phyloP scores from a whole-genome alignment of 495 filamentous ascomycete genomes.

The Talaromyces ruber region DNA sequence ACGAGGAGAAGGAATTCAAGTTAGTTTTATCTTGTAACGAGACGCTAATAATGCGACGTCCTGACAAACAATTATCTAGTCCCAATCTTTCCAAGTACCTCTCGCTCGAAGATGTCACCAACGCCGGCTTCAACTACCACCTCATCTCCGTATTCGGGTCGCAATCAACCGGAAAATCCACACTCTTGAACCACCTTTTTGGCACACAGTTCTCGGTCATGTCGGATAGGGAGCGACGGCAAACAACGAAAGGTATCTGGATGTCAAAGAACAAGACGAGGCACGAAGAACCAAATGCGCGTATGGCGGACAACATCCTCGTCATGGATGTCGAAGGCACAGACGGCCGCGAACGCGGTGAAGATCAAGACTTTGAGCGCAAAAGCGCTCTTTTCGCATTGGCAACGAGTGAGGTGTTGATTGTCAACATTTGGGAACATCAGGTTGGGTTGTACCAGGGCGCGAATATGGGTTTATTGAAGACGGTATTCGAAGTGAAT shows the following conservation, averaged over 20 bases:
- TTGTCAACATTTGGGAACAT: slow-evolving; percentile 99
- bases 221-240: slow-evolving; percentile 80
- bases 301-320: slow-evolving; percentile 94
- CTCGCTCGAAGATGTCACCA: slow-evolving; percentile 63
- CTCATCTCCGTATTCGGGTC: slow-evolving; percentile 98
- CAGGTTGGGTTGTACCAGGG: slow-evolving; percentile 97
- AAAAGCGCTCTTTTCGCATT: slow-evolving; percentile 96
- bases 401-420: slow-evolving; percentile 94
- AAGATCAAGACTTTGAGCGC: slow-evolving; percentile 97
- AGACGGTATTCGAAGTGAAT: slow-evolving; percentile 98
- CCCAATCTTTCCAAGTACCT: slow-evolving; percentile 76
- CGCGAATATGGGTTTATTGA: slow-evolving; percentile 95
- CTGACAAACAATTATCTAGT: slow-evolving; percentile 29
- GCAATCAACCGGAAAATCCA: slow-evolving; percentile 97
- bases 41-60: not conserved
- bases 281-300: slow-evolving; percentile 22
- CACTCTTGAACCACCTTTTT: slow-evolving; percentile 90
- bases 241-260: slow-evolving; percentile 99
- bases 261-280: slow-evolving; percentile 86
- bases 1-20: slow-evolving; percentile 96
- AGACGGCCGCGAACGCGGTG: slow-evolving; percentile 89
- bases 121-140: slow-evolving; percentile 96
- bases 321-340: slow-evolving; percentile 99
- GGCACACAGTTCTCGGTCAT: slow-evolving; percentile 95
- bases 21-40: slow-evolving; percentile 23